Evolutionary conservation across 768 basidiomycete species (phyloP), one percentile per base, ranked within the genome.

Genomic region (Tubosaeta sp.): DNA sequence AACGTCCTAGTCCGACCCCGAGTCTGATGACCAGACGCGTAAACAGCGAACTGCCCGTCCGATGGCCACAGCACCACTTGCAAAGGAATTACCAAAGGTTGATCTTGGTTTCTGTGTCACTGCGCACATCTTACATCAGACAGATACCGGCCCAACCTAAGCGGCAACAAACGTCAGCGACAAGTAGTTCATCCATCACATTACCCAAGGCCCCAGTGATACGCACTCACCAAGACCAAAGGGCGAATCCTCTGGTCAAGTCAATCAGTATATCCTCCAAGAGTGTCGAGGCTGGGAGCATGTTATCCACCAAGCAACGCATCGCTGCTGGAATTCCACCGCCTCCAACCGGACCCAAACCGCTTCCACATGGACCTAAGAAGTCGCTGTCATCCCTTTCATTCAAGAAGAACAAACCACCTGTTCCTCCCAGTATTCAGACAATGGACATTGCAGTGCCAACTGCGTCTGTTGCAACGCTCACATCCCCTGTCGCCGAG

Each of bases 251-350:
- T 39, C 52, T 68, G 26, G 71, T 73, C 3, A 71, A 72, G 49
- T 14, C 66, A 9, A 60, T 71, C 33, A 48, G 43, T 48, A 34
- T 69, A 32, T 52, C 66, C 1, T 43, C 64, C 31, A 22, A 51
- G 29, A 66, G 55, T 19, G 56, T 64, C 27, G 66, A 57, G 38
- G 58, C 57, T 41, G 67, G 66, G 32, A 74, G 71, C 52, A 71
- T 72, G 10, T 71, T 83, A 27, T 69, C 74, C 33, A 83, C 79
- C 2, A 83, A 82, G 59, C 75, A 79, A 47, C 72, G 78, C 6
- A 59, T 83, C 6, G 69, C 72, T 25, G 71, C 73, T 39, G 70
- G 68, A 10, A 74, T 77, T 13, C 61, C 74, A 22, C 68, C 63
- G 9, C 72, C 70, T 19, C 57, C 42, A 22, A 45, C 64, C 12